phyloP scores from a whole-genome alignment of 345 rosid genomes.

The Hypericum androsaemum region DNA sequence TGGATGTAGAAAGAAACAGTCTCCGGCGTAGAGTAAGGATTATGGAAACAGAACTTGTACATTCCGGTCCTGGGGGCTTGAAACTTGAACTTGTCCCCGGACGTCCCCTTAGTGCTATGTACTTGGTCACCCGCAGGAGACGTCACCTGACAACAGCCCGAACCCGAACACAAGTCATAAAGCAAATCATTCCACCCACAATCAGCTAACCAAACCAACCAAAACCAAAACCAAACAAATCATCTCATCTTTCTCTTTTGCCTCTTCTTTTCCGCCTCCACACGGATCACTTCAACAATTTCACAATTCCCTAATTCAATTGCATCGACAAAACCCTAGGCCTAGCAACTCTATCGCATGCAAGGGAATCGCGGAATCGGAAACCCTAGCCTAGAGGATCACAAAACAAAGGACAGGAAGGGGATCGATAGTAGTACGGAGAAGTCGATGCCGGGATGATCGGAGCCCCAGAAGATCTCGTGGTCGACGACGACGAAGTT shows the following conservation, averaged over 20 bases:
- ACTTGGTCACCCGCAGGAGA: background rate
- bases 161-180: background rate
- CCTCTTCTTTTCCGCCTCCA: too few relatives aligned
- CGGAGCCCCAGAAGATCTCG: background rate
- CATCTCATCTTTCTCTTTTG: too few relatives aligned
- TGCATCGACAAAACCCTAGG: too few relatives aligned
- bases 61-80: background rate
- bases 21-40: background rate
- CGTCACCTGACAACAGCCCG: background rate
- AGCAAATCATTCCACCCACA: background rate
- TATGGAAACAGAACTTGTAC: background rate
- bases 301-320: too few relatives aligned
- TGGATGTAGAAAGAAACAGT: background rate
- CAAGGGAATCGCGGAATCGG: background rate
- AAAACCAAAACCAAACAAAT: too few relatives aligned
- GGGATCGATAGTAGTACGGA: background rate
- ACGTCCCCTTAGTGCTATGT: background rate
- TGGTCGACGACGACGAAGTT: background rate
- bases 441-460: conserved; percentile 1
- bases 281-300: too few relatives aligned
- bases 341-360: too few relatives aligned
- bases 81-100: background rate
- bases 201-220: background rate
- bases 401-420: background rate
- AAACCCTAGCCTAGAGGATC: background rate